Conservation (phyloP, 2,329 filamentous ascomycete species). For the Fusarium piperis region DNA sequence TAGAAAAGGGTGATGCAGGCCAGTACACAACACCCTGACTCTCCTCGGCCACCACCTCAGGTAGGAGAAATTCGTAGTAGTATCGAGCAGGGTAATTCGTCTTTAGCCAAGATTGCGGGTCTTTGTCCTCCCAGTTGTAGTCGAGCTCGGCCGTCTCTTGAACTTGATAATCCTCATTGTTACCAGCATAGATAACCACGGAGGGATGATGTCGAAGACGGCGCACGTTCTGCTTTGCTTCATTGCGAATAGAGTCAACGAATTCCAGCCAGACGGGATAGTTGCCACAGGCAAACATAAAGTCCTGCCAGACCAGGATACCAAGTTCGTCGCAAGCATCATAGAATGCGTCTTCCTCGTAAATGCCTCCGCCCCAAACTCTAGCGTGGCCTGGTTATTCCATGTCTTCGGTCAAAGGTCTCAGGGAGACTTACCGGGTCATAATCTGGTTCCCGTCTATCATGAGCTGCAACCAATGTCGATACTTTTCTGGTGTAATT, state of each 20-base stretch:
- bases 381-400: slow-evolving; percentile 53
- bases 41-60: slow-evolving; percentile 75
- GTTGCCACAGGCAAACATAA: slow-evolving; percentile 83
- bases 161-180: slow-evolving; percentile 95
- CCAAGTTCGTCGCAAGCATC: slow-evolving; percentile 81
- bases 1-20: slow-evolving; percentile 81
- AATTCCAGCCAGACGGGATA: slow-evolving; percentile 75
- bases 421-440: slow-evolving; percentile 47
- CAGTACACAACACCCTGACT: slow-evolving; percentile 80
- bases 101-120: slow-evolving; percentile 85
- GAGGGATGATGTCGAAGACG: slow-evolving; percentile 86
- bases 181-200: slow-evolving; percentile 88
- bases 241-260: slow-evolving; percentile 70
- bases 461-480: slow-evolving; percentile 78
- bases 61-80: slow-evolving; percentile 90
- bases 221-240: slow-evolving; percentile 76
- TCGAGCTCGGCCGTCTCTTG: slow-evolving; percentile 77
- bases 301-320: slow-evolving; percentile 87
- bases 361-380: slow-evolving; percentile 82
- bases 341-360: slow-evolving; percentile 79
- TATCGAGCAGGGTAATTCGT: slow-evolving; percentile 91
- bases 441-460: slow-evolving; percentile 83
- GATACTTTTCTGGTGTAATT: slow-evolving; percentile 71
- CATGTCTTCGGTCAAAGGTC: not conserved
- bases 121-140: slow-evolving; percentile 82